phyloP scores from a whole-genome alignment of 352 stramenopile species.

The Thraustochytrium striatum region DNA sequence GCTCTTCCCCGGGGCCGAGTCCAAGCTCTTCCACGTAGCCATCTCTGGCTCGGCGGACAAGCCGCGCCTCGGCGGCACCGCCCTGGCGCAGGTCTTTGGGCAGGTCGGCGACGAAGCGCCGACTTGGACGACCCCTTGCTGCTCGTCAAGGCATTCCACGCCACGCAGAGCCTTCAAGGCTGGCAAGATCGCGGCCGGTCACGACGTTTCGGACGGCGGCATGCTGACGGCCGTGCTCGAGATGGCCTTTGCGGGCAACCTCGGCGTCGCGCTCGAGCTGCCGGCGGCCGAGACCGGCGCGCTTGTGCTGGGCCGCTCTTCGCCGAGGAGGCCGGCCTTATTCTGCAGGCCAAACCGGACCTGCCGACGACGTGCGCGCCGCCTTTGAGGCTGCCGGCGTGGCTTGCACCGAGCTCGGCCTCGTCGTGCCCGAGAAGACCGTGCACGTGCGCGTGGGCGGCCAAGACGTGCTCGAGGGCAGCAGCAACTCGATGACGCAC shows the following conservation, averaged over 20 bases:
- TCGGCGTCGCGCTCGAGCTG: conserved; percentile 80
- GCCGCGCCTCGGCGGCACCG: conserved; percentile 84
- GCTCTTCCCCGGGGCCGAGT: conserved; percentile 64
- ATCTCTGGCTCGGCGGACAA: conserved; percentile 64
- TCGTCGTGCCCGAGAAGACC: conserved; percentile 69
- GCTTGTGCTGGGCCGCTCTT: conserved; percentile 71
- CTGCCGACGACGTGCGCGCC: conserved; percentile 69
- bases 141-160: conserved; percentile 80
- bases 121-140: conserved; percentile 88
- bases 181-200: conserved; percentile 83
- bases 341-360: conserved; percentile 81
- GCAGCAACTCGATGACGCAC: conserved; percentile 18
- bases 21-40: conserved; percentile 81
- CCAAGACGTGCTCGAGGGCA: conserved; percentile 17
- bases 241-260: conserved; percentile 98
- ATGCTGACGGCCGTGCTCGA: conserved; percentile 89
- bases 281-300: conserved; percentile 1
- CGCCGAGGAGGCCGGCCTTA: conserved; percentile 92
- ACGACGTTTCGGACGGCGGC: conserved; percentile 97
- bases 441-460: conserved; percentile 79
- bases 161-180: conserved; percentile 37
- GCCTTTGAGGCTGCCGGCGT: conserved; percentile 77
- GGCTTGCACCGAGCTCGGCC: conserved; percentile 79
- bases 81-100: conserved; percentile 83
- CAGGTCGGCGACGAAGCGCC: conserved; percentile 72